These are phyloP conservation scores for Akebia trifoliata DNA, from an alignment of 164 flowering plant species.

Conservation along the genomic window DNA sequence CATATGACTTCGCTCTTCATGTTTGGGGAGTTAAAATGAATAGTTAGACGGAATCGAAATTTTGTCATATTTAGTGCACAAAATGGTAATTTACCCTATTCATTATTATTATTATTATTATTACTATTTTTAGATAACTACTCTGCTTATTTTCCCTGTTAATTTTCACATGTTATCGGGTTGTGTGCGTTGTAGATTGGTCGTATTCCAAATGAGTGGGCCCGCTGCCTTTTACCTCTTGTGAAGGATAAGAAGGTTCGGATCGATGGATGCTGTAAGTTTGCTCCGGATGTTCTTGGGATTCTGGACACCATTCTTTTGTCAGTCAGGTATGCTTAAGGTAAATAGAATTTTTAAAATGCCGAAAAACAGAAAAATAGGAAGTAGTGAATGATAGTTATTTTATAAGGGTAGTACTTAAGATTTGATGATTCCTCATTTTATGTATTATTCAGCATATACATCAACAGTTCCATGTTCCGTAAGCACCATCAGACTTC, in stretches of 20 bases:
- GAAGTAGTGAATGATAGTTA: background rate
- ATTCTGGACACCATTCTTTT: constrained; percentile 78
- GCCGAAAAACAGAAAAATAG: background rate
- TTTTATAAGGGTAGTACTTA: background rate
- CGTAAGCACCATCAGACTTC: constrained; percentile 54
- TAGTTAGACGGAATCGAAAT: too few species aligned
- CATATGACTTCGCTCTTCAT: too few species aligned
- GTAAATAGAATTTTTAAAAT: background rate
- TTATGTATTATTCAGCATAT: constrained; percentile 47
- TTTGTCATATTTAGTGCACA: too few species aligned
- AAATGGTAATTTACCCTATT: too few species aligned
- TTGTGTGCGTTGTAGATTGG: constrained; percentile 58
- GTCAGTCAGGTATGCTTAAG: constrained; percentile 54
- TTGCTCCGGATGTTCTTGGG: constrained; percentile 61
- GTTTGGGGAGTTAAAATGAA: too few species aligned
- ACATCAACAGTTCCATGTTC: constrained; percentile 77
- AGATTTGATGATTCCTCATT: background rate
- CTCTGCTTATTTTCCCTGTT: background rate
- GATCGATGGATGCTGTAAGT: constrained; percentile 66
- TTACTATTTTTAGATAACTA: background rate
- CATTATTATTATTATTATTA: background rate
- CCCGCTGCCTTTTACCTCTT: constrained; percentile 79
- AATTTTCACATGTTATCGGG: background rate
- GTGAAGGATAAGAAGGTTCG: constrained; percentile 72
- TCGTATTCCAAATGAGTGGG: constrained; percentile 97